Conservation (phyloP, 2,329 filamentous ascomycete genomes). For the Camillea tinctor region DNA sequence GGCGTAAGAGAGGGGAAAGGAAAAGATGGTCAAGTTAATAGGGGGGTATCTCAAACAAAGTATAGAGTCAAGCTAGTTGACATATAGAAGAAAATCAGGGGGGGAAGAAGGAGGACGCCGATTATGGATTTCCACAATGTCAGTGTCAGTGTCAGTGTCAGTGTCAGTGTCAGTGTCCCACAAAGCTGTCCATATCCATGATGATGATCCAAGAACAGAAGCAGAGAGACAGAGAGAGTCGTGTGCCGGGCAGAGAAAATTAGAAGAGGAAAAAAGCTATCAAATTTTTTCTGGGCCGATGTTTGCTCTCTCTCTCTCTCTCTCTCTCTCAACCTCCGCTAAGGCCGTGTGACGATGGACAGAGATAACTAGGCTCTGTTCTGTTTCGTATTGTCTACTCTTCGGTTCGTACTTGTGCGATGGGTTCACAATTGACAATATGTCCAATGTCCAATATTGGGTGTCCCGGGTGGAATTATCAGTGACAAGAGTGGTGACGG, state of each 20-base stretch:
- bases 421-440: neutral
- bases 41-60: conserved; percentile 24
- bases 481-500: neutral
- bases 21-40: conserved; percentile 4
- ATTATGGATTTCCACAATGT: conserved; percentile 11
- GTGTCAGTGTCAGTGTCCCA: conserved; percentile 8
- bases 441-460: too few relatives aligned
- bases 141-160: conserved; percentile 8
- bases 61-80: conserved; percentile 22
- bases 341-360: neutral
- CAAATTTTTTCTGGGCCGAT: neutral
- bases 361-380: too few relatives aligned
- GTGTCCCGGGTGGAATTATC: neutral
- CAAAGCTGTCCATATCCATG: conserved; percentile 11
- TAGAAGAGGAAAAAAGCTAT: neutral
- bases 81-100: conserved; percentile 14
- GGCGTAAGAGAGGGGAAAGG: conserved; percentile 9
- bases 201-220: conserved; percentile 2
- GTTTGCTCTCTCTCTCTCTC: too few relatives aligned
- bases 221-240: neutral
- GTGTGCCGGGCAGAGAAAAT: neutral
- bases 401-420: neutral
- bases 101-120: too few relatives aligned
- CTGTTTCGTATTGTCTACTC: neutral
- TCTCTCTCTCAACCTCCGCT: too few relatives aligned